A percentile compares a stretch with the other conserved stretches of the same genome.
Conservation (phyloP, 116 monocot species). For the Posidonia oceanica region DNA sequence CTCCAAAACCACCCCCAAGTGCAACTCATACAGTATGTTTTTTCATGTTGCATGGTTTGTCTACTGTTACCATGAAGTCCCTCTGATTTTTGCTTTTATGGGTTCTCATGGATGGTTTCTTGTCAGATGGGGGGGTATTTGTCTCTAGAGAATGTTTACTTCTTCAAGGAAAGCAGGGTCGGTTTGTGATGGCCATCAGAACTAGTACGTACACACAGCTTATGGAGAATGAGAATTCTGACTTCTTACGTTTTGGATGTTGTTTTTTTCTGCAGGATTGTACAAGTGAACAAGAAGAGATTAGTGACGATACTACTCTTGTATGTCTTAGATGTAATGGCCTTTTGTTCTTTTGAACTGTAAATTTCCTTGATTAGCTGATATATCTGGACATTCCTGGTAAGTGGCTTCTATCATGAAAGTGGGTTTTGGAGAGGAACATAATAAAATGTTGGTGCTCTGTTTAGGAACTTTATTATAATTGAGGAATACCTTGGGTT, state of each 20-base stretch:
- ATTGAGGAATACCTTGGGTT: background rate
- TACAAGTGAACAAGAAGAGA: background rate
- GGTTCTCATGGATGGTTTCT: background rate
- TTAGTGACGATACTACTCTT: conserved; percentile 2
- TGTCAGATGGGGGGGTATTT: conserved; percentile 18
- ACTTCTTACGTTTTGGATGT: background rate
- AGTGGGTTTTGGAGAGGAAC: background rate
- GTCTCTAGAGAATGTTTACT: conserved; percentile 18
- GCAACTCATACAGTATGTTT: background rate
- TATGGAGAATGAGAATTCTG: background rate
- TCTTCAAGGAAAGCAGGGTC: conserved; percentile 9
- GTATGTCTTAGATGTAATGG: background rate
- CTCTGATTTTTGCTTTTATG: background rate
- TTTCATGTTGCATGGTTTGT: background rate
- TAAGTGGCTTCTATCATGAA: background rate
- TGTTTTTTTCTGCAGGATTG: background rate
- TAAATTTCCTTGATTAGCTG: background rate
- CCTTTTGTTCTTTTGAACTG: background rate
- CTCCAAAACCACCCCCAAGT: background rate
- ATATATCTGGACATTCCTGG: background rate
- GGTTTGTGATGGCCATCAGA: background rate
- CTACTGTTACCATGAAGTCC: background rate
- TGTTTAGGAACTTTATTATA: background rate
- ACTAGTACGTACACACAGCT: background rate
- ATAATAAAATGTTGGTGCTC: background rate